Conservation (phyloP, 192 early-diverging fungal genomes). For the Jimgerdemannia lactiflua region DNA sequence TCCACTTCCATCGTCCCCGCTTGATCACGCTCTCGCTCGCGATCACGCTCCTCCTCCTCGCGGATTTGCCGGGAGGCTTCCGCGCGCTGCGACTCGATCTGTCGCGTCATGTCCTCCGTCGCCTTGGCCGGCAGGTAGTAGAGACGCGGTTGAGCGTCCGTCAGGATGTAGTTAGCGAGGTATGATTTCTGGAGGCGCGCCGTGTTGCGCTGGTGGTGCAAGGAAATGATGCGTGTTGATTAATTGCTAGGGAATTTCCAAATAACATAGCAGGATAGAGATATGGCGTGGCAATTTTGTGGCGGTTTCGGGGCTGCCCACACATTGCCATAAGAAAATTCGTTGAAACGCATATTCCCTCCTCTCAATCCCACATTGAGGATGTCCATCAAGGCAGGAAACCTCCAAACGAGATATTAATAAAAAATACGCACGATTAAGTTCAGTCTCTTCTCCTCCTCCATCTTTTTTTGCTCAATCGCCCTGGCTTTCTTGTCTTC, state of each 20-base stretch:
- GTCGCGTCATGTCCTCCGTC: neutral
- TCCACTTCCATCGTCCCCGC: neutral
- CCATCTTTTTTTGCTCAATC: neutral
- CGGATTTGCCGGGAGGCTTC: neutral
- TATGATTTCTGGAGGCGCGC: neutral
- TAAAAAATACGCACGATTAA: neutral
- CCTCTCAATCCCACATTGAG: neutral
- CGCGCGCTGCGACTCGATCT: neutral
- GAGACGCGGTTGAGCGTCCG: neutral
- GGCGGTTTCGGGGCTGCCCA: too few species aligned
- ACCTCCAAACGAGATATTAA: too few species aligned
- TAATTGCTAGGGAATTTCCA: neutral
- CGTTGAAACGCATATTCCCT: neutral
- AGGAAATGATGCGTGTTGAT: neutral
- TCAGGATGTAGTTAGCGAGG: neutral
- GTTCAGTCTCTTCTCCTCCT: neutral
- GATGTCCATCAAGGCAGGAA: too few species aligned
- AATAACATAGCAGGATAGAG: neutral
- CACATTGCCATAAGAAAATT: too few species aligned
- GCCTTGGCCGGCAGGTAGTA: neutral
- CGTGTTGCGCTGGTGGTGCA: neutral
- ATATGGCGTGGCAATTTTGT: neutral
- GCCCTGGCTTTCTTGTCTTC: neutral
- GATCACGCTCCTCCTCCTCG: neutral
- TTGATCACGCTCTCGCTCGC: neutral